Base-by-base conservation (phyloP, 768 basidiomycete species). In the Exidia glandulosa region DNA sequence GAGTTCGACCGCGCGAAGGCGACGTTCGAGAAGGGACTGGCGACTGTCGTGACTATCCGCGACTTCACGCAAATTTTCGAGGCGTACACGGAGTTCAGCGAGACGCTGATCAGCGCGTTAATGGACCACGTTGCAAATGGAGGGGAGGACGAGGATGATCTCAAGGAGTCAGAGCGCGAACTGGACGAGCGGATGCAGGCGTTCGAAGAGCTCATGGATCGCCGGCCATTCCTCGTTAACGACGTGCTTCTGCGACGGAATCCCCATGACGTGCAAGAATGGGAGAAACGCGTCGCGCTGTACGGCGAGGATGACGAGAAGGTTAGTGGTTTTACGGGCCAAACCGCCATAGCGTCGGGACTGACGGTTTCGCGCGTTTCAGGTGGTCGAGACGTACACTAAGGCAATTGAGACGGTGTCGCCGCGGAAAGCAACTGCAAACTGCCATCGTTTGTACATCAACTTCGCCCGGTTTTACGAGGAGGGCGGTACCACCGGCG, bases 61-160 rank as follows among this genome's bases (percentile, higher is more conserved):
- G 96, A 98, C 74, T 99, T 99, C 70, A 93, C 92, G 2, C 94
- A 97, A 70, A 93, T 98, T 59, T 98, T 98, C 67, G 95, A 98
- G 67, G 87, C 93, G 5, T 97, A 96, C 71, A 86, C 90, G 36
- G 94, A 98, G 66, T 98, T 96, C 69, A 84, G 85, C 60, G 94
- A 97, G 74, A 85, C 86, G 0, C 78, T 96, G 63, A 88, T 96
- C 64, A 88, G 84, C 59, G 88, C 90, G 0, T 74, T 98, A 71
- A 95, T 98, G 93, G 85, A 85, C 61, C 81, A 82, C 60, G 67
- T 96, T 63, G 90, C 86, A 62, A 81, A 87, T 54, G 82, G 83
- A 13, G 89, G 89, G n/a, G 87, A 81, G 45, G 80, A 84, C 3
- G 82, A 79, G 34, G 86, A 85, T 36, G 87, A 89, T 12, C 81